phyloP scores from a whole-genome alignment of 805 yeast species.

The Pichia insulana region DNA sequence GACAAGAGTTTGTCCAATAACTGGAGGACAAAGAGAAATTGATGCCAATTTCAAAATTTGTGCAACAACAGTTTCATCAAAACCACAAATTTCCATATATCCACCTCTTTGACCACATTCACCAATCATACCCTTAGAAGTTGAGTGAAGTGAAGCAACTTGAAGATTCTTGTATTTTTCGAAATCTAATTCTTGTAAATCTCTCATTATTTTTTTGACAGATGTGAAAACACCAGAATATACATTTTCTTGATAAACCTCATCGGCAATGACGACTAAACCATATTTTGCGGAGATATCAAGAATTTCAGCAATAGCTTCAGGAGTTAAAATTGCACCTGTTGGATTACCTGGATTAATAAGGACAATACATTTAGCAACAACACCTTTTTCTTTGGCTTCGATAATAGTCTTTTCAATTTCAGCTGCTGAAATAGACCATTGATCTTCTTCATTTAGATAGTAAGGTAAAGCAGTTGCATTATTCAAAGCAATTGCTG shows the following conservation, averaged over 20 bases:
- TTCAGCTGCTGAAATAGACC: slow-evolving; percentile 74
- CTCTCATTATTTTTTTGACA: slow-evolving; percentile 68
- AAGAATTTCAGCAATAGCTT: slow-evolving; percentile 63
- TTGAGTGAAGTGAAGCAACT: slow-evolving; percentile 91
- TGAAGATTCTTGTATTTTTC: slow-evolving; percentile 61
- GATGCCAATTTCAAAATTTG: slow-evolving; percentile 80
- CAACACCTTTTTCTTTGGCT: slow-evolving; percentile 43
- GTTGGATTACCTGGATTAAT: slow-evolving; percentile 99
- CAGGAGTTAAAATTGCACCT: slow-evolving; percentile 66
- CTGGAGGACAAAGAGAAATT: slow-evolving; percentile 88
- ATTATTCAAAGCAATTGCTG: slow-evolving; percentile 79
- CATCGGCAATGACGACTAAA: slow-evolving; percentile 88
- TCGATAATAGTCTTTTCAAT: slow-evolving; percentile 46
- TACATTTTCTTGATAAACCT: slow-evolving; percentile 92
- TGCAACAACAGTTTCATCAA: slow-evolving; percentile 57
- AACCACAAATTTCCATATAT: slow-evolving; percentile 88
- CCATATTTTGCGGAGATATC: slow-evolving; percentile 79
- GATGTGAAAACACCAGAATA: slow-evolving; percentile 77
- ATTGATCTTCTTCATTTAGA: slow-evolving; percentile 67
- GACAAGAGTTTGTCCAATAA: slow-evolving; percentile 87
- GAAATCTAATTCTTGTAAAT: slow-evolving; percentile 45
- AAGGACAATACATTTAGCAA: slow-evolving; percentile 74
- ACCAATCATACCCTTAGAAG: slow-evolving; percentile 94
- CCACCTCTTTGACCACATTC: slow-evolving; percentile 99
- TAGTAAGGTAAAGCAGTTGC: slow-evolving; percentile 82